These are phyloP conservation scores for Peronospora destructor DNA, from an alignment of 352 stramenopile species.

Conservation along the genomic window DNA sequence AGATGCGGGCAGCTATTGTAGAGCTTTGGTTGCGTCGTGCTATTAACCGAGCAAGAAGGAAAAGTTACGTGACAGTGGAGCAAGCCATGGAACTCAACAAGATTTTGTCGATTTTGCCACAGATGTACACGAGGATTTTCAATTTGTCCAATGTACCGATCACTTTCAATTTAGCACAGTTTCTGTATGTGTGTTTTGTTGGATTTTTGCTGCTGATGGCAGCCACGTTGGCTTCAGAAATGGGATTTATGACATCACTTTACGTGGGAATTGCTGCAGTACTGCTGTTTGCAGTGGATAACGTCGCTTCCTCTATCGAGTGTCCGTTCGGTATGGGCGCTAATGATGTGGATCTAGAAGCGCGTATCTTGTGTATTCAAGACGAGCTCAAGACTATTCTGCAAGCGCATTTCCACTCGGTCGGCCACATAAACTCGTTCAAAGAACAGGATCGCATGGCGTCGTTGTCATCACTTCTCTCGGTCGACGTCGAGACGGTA, in stretches of 20 bases:
- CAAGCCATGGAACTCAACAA: slow-evolving; percentile 47
- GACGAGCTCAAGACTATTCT: slow-evolving; percentile 51
- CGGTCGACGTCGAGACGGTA: slow-evolving; percentile 27
- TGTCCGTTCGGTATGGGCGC: slow-evolving; percentile 34
- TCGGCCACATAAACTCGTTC: slow-evolving; percentile 35
- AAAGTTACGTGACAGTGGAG: slow-evolving; percentile 36
- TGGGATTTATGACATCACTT: slow-evolving; percentile 20
- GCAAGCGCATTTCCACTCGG: slow-evolving; percentile 43
- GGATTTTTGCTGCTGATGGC: slow-evolving; percentile 39
- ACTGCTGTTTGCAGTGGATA: slow-evolving; percentile 46
- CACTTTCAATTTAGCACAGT: slow-evolving; percentile 40
- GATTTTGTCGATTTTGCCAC: slow-evolving; percentile 36
- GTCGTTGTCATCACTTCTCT: slow-evolving; percentile 39
- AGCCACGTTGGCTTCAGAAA: slow-evolving; percentile 11
- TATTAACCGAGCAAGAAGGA: slow-evolving; percentile 34
- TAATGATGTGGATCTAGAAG: slow-evolving; percentile 40
- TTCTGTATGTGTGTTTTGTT: slow-evolving; percentile 35
- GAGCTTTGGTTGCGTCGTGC: slow-evolving; percentile 52
- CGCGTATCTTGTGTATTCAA: slow-evolving; percentile 40
- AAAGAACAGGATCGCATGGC: slow-evolving; percentile 39
- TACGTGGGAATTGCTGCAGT: slow-evolving; percentile 37
- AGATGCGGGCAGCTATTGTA: slow-evolving; percentile 40
- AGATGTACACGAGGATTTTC: slow-evolving; percentile 49
- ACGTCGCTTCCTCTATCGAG: slow-evolving; percentile 43
- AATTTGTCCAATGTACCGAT: slow-evolving; percentile 45